Conservation (phyloP, 192 early-diverging fungal genomes). For the Powellomyces hirtus region DNA sequence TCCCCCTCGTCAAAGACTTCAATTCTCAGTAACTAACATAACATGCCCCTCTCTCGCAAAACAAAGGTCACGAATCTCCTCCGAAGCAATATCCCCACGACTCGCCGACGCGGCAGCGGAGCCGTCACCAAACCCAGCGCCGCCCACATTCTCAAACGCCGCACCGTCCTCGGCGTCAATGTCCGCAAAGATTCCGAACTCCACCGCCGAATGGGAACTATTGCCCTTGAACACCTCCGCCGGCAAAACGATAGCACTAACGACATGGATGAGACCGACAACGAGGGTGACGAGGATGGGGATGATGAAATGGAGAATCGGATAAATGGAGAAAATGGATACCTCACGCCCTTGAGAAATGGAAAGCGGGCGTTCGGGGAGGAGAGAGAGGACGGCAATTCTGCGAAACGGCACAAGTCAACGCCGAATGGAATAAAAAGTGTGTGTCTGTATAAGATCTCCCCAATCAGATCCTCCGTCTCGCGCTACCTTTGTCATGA, state of each 20-base stretch:
- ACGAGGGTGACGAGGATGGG: too few species aligned
- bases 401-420: neutral
- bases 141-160: too few species aligned
- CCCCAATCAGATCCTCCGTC: neutral
- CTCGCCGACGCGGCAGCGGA: neutral
- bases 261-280: too few species aligned
- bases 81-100: neutral
- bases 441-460: neutral
- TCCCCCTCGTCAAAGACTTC: too few species aligned
- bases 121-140: neutral
- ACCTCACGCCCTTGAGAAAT: too few species aligned
- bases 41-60: neutral
- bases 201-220: too few species aligned
- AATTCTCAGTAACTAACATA: neutral
- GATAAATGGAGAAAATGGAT: too few species aligned
- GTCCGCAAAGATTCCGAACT: too few species aligned
- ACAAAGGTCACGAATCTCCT: neutral
- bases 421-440: neutral
- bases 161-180: too few species aligned
- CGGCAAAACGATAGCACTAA: too few species aligned
- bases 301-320: too few species aligned
- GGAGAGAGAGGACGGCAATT: neutral
- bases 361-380: neutral
- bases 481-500: neutral
- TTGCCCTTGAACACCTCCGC: too few species aligned